phyloP scores from a whole-genome alignment of 2,329 filamentous ascomycete species.

The Fusarium napiforme region DNA sequence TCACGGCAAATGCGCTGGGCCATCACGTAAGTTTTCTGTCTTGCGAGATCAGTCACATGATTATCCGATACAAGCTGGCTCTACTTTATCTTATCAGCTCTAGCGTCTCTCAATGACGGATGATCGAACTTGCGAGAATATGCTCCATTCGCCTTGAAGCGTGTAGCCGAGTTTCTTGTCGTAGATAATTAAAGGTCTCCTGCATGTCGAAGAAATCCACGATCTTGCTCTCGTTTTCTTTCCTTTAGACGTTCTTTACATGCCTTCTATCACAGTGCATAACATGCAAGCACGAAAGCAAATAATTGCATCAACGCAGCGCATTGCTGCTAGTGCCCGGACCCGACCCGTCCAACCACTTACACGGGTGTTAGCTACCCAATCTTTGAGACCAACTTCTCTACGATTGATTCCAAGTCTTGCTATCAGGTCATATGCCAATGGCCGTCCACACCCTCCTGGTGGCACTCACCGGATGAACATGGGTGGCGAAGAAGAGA shows the following conservation, averaged over 20 bases:
- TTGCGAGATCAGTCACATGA: conserved; percentile 47
- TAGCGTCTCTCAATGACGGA: conserved; percentile 21
- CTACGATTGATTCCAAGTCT: conserved; percentile 53
- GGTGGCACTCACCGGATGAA: conserved; percentile 96
- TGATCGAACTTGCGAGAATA: conserved; percentile 55
- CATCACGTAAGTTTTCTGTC: not conserved
- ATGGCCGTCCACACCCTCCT: conserved; percentile 84
- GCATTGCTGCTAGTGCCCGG: conserved; percentile 48
- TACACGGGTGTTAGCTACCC: conserved; percentile 41
- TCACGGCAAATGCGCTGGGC: not conserved
- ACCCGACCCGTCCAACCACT: conserved; percentile 46
- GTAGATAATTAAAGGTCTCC: conserved; percentile 38
- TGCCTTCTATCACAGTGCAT: conserved; percentile 23
- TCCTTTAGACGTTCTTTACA: not conserved
- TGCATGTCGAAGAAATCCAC: not conserved
- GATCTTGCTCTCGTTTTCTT: conserved; percentile 13
- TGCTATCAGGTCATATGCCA: conserved; percentile 67
- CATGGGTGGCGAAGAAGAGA: conserved; percentile 78
- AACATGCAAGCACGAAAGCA: conserved; percentile 57
- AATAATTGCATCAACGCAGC: conserved; percentile 52
- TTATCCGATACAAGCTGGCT: conserved; percentile 36
- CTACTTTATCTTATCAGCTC: not conserved
- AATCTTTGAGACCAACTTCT: conserved; percentile 35
- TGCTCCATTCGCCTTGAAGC: conserved; percentile 46
- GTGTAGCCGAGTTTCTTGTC: conserved; percentile 24